phyloP scores from a whole-genome alignment of 2,329 filamentous ascomycete genomes.

The Fusarium papillatum region DNA sequence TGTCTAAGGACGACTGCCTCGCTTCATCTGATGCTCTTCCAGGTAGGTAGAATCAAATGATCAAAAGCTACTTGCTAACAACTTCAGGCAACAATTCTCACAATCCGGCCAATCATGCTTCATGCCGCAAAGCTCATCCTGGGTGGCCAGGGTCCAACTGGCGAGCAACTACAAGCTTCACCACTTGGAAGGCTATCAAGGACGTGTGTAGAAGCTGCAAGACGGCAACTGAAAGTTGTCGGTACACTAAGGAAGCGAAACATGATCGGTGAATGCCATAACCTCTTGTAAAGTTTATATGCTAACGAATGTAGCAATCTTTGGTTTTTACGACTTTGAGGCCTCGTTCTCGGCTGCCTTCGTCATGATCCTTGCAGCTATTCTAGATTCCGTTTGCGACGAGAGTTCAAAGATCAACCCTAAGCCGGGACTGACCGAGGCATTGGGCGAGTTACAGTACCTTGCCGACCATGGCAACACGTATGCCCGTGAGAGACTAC shows the following conservation, averaged over 20 bases:
- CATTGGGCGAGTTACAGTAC: conserved; percentile 46
- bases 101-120: conserved; percentile 46
- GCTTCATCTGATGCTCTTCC: conserved; percentile 49
- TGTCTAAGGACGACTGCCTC: conserved; percentile 48
- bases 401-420: conserved; percentile 42
- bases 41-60: conserved; percentile 26
- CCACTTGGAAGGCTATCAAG: conserved; percentile 44
- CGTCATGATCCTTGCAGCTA: conserved; percentile 44
- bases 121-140: conserved; percentile 46
- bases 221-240: conserved; percentile 44
- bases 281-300: rapidly evolving
- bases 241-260: conserved; percentile 46
- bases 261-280: conserved; percentile 39
- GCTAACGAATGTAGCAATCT: conserved; percentile 30
- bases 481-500: conserved; percentile 41
- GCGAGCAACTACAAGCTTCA: conserved; percentile 40
- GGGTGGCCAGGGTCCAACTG: conserved; percentile 37
- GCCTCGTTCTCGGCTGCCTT: conserved; percentile 45
- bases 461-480: conserved; percentile 44
- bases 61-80: background rate
- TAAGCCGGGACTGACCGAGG: conserved; percentile 41
- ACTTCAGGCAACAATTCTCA: conserved; percentile 46
- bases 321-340: conserved; percentile 44
- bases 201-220: conserved; percentile 47
- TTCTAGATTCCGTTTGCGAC: conserved; percentile 43